These are phyloP conservation scores for Corynespora cassiicola DNA, from an alignment of 2,329 filamentous ascomycete species.

Conservation along the genomic window DNA sequence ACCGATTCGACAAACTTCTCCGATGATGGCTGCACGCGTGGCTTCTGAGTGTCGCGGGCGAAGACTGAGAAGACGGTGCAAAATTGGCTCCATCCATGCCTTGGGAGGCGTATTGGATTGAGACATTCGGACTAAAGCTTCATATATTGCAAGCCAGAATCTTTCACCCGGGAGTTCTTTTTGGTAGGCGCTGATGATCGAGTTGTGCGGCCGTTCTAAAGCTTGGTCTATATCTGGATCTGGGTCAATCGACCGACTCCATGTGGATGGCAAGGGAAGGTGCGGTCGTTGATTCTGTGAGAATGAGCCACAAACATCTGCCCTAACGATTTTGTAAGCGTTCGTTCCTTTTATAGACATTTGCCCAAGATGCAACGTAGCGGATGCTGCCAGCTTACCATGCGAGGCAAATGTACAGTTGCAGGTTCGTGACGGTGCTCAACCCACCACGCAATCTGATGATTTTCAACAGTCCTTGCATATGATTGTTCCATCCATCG, in stretches of 20 bases:
- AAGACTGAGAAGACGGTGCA: slow-evolving; percentile 4
- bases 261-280: no score
- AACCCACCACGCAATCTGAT: slow-evolving; percentile 30
- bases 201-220: no score
- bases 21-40: slow-evolving; percentile 3
- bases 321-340: no score
- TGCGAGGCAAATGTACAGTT: slow-evolving; percentile 34
- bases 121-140: no score
- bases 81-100: slow-evolving; percentile 7
- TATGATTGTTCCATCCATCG: slow-evolving; percentile 28
- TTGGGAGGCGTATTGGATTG: no score
- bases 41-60: not conserved
- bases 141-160: no score
- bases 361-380: not conserved
- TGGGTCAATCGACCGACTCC: no score
- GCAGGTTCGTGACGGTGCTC: slow-evolving; percentile 24
- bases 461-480: slow-evolving; percentile 28
- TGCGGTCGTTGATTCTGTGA: no score
- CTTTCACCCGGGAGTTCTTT: no score
- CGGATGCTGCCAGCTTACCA: slow-evolving; percentile 23
- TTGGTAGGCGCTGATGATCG: not conserved
- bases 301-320: no score
- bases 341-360: no score
- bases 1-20: slow-evolving; percentile 7
- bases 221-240: no score